phyloP scores from a whole-genome alignment of 306 rosid species.

The Elaeagnus macrophylla region DNA sequence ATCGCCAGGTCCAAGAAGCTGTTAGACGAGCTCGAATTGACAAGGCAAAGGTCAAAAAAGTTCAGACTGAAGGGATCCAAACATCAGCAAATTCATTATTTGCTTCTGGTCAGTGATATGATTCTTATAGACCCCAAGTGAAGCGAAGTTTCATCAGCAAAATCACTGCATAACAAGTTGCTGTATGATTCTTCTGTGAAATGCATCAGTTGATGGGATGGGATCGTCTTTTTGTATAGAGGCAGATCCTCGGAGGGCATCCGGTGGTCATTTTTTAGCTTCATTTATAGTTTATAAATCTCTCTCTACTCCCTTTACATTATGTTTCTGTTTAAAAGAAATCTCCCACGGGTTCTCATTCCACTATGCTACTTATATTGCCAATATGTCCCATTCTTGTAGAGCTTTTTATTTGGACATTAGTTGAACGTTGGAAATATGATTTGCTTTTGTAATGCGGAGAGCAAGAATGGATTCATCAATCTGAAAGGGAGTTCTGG shows the following conservation, averaged over 20 bases:
- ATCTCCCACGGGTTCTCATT: constrained; percentile 20
- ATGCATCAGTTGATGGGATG: constrained; percentile 19
- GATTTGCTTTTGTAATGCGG: constrained; percentile 28
- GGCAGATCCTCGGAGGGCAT: constrained; percentile 37
- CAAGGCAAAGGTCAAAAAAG: constrained; percentile 76
- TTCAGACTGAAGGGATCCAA: constrained; percentile 76
- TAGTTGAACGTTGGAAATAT: constrained; percentile 36
- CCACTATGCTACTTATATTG: constrained; percentile 33
- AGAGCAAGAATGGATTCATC: constrained; percentile 21
- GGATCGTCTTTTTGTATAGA: constrained; percentile 27
- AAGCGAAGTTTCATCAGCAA: constrained; percentile 26
- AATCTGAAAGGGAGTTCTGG: constrained; percentile 2
- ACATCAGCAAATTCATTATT: constrained; percentile 63
- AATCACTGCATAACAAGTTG: constrained; percentile 21
- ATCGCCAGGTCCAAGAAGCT: constrained; percentile 94
- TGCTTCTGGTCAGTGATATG: constrained; percentile 77
- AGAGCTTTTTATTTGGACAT: constrained; percentile 34
- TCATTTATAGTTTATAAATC: constrained; percentile 35
- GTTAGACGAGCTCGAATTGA: constrained; percentile 79
- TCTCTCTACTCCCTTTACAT: constrained; percentile 11
- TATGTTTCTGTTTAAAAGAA: not conserved
- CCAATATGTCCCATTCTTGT: constrained; percentile 48
- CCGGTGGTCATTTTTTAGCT: constrained; percentile 41
- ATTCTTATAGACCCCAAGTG: constrained; percentile 21
- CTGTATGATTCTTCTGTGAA: constrained; percentile 23